phyloP scores from a whole-genome alignment of 257 asterid genomes.

The Capsicum chinense region DNA sequence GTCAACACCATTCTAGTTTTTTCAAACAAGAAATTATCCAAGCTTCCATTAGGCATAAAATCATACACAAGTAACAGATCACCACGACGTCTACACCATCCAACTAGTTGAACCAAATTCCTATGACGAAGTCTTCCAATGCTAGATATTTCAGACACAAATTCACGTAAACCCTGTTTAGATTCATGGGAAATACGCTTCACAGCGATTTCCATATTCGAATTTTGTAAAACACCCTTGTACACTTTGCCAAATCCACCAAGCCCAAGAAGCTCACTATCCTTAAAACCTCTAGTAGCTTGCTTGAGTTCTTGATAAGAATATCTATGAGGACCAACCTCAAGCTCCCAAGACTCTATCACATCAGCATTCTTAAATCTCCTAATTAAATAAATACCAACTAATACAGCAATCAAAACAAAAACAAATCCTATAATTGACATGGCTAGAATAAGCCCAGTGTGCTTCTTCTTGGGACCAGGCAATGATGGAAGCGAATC shows the following conservation, averaged over 20 bases:
- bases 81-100: conserved; percentile 72
- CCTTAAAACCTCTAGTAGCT: conserved; percentile 68
- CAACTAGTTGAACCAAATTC: conserved; percentile 66
- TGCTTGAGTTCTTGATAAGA: conserved; percentile 56
- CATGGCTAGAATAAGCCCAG: conserved; percentile 32
- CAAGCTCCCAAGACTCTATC: conserved; percentile 77
- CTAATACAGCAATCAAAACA: conserved; percentile 23
- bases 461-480: conserved; percentile 39
- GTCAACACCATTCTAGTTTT: conserved; percentile 41
- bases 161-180: conserved; percentile 69
- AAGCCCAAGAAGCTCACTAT: conserved; percentile 62
- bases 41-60: conserved; percentile 79
- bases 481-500: conserved; percentile 50
- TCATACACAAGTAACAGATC: conserved; percentile 75
- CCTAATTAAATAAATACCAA: conserved; percentile 32
- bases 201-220: conserved; percentile 58
- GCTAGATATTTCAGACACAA: conserved; percentile 66
- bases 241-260: conserved; percentile 84
- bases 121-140: conserved; percentile 73
- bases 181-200: conserved; percentile 72
- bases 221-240: conserved; percentile 48
- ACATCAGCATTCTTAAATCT: conserved; percentile 57
- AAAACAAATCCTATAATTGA: conserved; percentile 35
- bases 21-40: conserved; percentile 57
- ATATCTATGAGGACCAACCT: conserved; percentile 72